These are phyloP conservation scores for Linanthus parryae DNA, from an alignment of 148 eudicot genomes.

Conservation along the genomic window DNA sequence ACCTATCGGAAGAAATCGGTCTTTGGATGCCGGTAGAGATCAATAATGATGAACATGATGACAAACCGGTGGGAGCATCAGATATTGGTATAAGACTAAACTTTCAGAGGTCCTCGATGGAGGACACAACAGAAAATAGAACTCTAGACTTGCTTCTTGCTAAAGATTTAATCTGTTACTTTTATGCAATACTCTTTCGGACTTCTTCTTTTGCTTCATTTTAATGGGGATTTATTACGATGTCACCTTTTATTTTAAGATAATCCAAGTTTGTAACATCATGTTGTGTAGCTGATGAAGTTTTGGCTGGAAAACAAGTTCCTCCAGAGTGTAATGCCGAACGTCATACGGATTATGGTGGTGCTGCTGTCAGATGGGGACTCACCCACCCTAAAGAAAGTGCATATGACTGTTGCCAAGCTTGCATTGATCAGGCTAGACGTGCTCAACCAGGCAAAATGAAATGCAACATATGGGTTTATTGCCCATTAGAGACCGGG, in stretches of 20 bases:
- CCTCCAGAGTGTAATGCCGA: slow-evolving; percentile 78
- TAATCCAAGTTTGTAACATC: too few relatives aligned
- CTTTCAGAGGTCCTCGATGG: too few relatives aligned
- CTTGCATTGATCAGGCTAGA: slow-evolving; percentile 85
- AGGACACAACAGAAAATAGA: too few relatives aligned
- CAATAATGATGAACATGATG: slow-evolving; percentile 56
- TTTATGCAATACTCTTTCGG: background rate
- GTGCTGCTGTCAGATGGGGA: slow-evolving; percentile 92
- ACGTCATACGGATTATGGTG: slow-evolving; percentile 81
- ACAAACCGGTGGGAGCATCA: slow-evolving; percentile 66
- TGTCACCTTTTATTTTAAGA: too few relatives aligned
- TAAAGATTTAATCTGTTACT: too few relatives aligned
- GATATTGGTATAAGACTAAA: slow-evolving; percentile 63
- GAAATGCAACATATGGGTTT: slow-evolving; percentile 94
- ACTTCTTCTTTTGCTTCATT: background rate
- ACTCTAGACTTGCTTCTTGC: background rate
- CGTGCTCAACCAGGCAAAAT: slow-evolving; percentile 57
- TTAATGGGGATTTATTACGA: too few relatives aligned
- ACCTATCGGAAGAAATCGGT: slow-evolving; percentile 65
- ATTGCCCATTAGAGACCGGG: slow-evolving; percentile 85
- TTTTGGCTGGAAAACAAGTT: slow-evolving; percentile 71
- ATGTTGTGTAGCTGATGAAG: slow-evolving; percentile 49
- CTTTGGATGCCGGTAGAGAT: slow-evolving; percentile 67
- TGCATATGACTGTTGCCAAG: slow-evolving; percentile 91
- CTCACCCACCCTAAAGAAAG: slow-evolving; percentile 89